Percentiles rank a stretch among this genome's conserved stretches.
These are phyloP conservation scores for Actinomortierella ambigua DNA, from an alignment of 371 early-diverging fungal genomes.

Conservation along the genomic window DNA sequence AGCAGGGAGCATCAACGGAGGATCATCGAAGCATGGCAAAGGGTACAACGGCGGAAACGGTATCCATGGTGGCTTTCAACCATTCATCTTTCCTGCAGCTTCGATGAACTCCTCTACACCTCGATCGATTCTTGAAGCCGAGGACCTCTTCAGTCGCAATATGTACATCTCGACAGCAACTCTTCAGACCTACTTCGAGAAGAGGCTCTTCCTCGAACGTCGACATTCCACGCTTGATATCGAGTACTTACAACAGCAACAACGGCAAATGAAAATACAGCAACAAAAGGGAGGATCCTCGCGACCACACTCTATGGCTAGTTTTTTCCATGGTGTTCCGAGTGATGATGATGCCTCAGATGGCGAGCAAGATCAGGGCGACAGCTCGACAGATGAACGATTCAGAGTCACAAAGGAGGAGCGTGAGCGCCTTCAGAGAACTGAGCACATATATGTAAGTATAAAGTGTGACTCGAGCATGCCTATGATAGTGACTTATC, in stretches of 20 bases:
- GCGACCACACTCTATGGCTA: no score
- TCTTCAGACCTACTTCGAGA: conserved; percentile 64
- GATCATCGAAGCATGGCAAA: conserved; percentile 9
- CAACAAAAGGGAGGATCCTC: no score
- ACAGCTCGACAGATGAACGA: neutral
- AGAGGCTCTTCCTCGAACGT: conserved; percentile 52
- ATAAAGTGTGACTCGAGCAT: neutral
- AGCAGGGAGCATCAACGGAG: conserved; percentile 22
- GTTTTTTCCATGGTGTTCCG: no score
- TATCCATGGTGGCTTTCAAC: conserved; percentile 17
- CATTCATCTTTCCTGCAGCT: conserved; percentile 56
- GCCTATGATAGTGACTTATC: neutral
- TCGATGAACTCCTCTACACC: conserved; percentile 53
- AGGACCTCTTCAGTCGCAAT: conserved; percentile 59
- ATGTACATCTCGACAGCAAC: conserved; percentile 66
- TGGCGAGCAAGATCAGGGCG: conserved; percentile 3
- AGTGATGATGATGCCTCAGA: conserved; percentile 3
- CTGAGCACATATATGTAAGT: conserved; percentile 42
- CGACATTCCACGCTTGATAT: conserved; percentile 10
- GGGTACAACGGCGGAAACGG: conserved; percentile 3
- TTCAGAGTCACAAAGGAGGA: conserved; percentile 23
- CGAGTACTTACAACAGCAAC: conserved; percentile 6
- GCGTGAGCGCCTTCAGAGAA: conserved; percentile 37
- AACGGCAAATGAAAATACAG: neutral
- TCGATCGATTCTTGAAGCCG: conserved; percentile 60